Evolutionary conservation across 1,284 basidiomycete species (phyloP), one percentile per base, ranked within the genome.

Genomic region (Boletus semigastroideus): DNA sequence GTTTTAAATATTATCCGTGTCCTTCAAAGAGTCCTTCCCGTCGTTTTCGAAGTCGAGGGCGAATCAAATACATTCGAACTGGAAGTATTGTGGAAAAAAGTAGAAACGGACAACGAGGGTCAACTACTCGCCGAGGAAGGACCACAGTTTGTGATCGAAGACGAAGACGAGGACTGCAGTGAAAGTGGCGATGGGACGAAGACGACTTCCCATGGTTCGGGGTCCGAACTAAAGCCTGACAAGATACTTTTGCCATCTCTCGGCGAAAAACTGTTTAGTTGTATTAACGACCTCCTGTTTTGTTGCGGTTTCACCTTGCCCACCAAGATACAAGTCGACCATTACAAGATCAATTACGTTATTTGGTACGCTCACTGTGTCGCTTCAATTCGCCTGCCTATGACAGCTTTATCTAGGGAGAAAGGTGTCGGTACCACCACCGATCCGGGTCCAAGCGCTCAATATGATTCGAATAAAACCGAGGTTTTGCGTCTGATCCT

Each of bases 301-400:
- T 93, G 91, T 64, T 94, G 91, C 60, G 92, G 91, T 12, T 95
- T 96, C 66, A 95, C 91, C 1, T 74, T 96, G 14, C 90, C 93
- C 7, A 80, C 81, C 31, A 86, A 81, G 64, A 78, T 92, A 36
- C 84, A 89, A 63, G 82, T 86, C 37, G 87, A 90, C 64, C 83
- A 86, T 59, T 80, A 93, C 66, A 93, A 94, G 72, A 88, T 96
- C 53, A 90, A 92, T 68, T 88, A 91, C 72, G 75, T 87, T 16
- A 92, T 91, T 45, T 92, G 90, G 88, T 89, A 64, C 54, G 84
- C 67, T 44, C 34, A 7, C 51, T 28, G 51, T 46, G 40, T 52
- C 46, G 34, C 44, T 53, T 19, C 37, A 25, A 43, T 52, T 33
- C 25, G 36, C 46, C 22, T 2, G 17, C 38, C 50, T 42, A n/a